Base-by-base conservation (phyloP, 345 rosid genomes). In the Eucalyptus cloeziana region DNA sequence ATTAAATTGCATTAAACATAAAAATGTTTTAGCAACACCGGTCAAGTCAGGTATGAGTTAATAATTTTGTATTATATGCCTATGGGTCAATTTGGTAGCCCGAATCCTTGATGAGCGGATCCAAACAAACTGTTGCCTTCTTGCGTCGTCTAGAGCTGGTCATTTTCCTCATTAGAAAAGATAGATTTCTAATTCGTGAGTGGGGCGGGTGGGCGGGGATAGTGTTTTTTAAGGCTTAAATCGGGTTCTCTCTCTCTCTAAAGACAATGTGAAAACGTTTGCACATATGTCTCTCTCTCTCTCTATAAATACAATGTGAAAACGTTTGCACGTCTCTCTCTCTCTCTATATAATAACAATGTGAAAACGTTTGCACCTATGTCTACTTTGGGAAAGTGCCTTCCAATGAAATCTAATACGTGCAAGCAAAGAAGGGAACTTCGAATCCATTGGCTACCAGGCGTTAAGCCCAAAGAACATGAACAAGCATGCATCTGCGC, bases 331-430 rank as follows among this genome's bases (percentile, higher is more conserved):
- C 2, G 11, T 56, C 30, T 50, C 17, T 50, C 52, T 50, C 54
- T 51, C 54, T 51, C 56, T 52, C 22, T 51, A 2, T 52, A 17
- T 60, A 24, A 60, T 11, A 11, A 25, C 67, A 25, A 25, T 60
- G 12, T 60, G 1, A 60, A 60, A 60, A 64, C 37, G 19, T 64
- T 0, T n/a, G 37, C 31, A 14, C 0, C 19, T n/a, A n/a, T 0
- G 69, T 64, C 33, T n/a, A 64, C 37, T n/a, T 64, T 14, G 21
- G 40, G 31, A 64, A 64, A 21, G 40, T n/a, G 37, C 37, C 31
- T 64, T 64, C 76, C 37, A 64, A 64, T n/a, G 37, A 64, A 64
- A 2, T 15, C 8, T 3, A 15, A 64, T 64, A 64, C 76, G 76
- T 64, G 76, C 76, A 64, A n/a, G 76, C 76, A 64, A 64, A n/a